Base-by-base conservation (phyloP, 2,329 filamentous ascomycete species). In the Claviceps purpurea region DNA sequence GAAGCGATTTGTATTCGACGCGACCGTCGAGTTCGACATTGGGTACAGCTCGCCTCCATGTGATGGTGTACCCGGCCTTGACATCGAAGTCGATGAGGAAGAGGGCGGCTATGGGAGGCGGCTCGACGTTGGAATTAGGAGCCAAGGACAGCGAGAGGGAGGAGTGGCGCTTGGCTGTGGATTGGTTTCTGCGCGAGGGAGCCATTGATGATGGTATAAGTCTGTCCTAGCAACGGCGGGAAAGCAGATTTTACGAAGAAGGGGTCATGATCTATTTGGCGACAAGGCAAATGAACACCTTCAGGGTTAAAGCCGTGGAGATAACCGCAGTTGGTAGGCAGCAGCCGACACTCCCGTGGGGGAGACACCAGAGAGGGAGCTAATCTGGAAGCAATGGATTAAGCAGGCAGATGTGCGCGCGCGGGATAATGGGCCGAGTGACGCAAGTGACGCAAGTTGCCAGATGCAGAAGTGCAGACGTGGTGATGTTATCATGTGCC, bases 1-100 rank as follows among this genome's bases (percentile, higher is more conserved):
- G 93, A 47, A 98, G 77, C 56, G 89, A 94, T 70, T 96, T 97
- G 77, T 89, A 98, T 70, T 98, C 93, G 62, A 96, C 89, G 24
- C 86, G 82, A 52, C 89, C 89, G 59, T 95, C 87, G 48, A 97
- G 78, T 68, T 79, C 75, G 70, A 91, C 76, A 48, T 80, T 82
- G 14, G 81, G 74, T 1, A 81, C 70, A 13, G 84, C 80, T 58
- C 80, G 82, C 67, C 94, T 89, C 93, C 93, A 97, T 39, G 82
- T 81, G 63, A 97, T 85, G 46, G 89, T 95, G 69, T 84, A 95
- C 73, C 89, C 89, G 62, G 89, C 85, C 68, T 90, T 93, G 70
- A 91, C 85, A 69, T 95, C 89, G 71, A 95, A 95, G 64, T 87
- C 82, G 68, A 95, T 91, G 56, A 95, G 76, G 68, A 95, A 95